Percentiles rank a stretch among this genome's conserved stretches.
Evolutionary conservation across 2,329 filamentous ascomycete genomes (phyloP).

Genomic region (Paecilomyces niveus): DNA sequence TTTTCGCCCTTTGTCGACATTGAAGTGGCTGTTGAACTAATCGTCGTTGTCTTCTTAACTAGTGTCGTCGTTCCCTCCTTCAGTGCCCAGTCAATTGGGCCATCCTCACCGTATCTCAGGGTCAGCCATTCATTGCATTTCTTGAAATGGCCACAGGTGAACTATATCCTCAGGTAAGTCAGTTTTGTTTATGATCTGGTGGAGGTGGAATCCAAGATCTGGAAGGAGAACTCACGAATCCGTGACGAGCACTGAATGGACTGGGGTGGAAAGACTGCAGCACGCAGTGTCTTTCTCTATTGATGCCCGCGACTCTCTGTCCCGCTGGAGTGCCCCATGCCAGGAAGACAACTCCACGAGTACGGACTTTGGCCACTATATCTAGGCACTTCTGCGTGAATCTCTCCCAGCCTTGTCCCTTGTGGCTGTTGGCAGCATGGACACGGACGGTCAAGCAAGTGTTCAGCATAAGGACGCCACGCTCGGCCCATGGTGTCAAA

Average conservation of each 20-base stretch:
- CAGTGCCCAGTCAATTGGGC: conserved; percentile 78
- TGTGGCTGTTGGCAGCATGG: conserved; percentile 79
- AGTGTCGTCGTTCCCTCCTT: conserved; percentile 24
- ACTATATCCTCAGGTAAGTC: conserved; percentile 17
- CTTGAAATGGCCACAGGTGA: conserved; percentile 40
- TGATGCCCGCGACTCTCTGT: conserved; percentile 68
- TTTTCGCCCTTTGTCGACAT: conserved; percentile 10
- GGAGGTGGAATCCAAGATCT: not conserved
- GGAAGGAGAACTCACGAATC: conserved; percentile 55
- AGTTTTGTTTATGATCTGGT: not conserved
- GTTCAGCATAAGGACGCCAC: conserved; percentile 87
- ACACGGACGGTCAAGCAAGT: conserved; percentile 90
- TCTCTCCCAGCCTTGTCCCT: conserved; percentile 81
- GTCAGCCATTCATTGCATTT: conserved; percentile 61
- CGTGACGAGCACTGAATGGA: conserved; percentile 74
- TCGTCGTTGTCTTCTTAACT: conserved; percentile 4
- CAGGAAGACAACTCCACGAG: conserved; percentile 81
- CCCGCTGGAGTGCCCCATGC: conserved; percentile 87
- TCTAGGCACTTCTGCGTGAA: conserved; percentile 93
- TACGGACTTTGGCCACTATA: conserved; percentile 68
- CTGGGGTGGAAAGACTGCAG: conserved; percentile 86
- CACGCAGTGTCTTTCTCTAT: conserved; percentile 68
- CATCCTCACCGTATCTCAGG: conserved; percentile 68
- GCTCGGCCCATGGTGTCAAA: conserved; percentile 87
- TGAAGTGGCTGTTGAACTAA: conserved; percentile 7